phyloP scores from a whole-genome alignment of 768 basidiomycete species.

The Pleurotus platypus region DNA sequence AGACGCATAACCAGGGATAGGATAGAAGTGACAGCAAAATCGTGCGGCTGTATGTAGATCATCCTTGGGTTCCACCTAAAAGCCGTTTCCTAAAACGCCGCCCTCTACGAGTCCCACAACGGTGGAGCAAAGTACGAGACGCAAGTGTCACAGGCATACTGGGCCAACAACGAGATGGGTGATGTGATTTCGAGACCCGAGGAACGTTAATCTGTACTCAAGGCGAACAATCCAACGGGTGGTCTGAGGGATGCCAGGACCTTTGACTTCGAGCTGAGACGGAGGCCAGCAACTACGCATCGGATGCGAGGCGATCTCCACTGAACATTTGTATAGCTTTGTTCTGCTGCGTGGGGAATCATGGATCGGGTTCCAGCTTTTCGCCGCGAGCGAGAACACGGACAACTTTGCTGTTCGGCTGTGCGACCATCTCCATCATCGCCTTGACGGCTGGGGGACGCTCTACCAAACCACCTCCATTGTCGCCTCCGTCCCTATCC shows the following conservation, averaged over 20 bases:
- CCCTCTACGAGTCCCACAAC: neutral
- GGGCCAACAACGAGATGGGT: neutral
- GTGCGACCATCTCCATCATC: slow-evolving; percentile 76
- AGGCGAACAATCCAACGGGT: neutral
- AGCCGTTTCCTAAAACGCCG: neutral
- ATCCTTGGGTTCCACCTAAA: slow-evolving; percentile 3
- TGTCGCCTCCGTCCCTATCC: slow-evolving; percentile 11
- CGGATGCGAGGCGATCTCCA: neutral
- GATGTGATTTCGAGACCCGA: neutral
- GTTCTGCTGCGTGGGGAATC: slow-evolving; percentile 4
- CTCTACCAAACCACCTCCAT: slow-evolving; percentile 54
- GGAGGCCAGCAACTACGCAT: neutral
- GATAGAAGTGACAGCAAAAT: neutral
- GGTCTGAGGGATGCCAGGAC: neutral
- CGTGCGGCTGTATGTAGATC: neutral
- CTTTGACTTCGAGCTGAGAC: neutral
- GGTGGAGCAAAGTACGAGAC: neutral
- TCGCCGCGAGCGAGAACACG: slow-evolving; percentile 81
- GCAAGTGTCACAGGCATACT: neutral
- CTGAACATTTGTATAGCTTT: neutral
- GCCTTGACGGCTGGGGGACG: slow-evolving; percentile 74
- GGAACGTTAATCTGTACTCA: neutral
- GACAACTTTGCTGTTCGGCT: slow-evolving; percentile 66
- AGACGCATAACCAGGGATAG: neutral
- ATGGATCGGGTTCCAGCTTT: slow-evolving; percentile 61